Conservation (phyloP, 2,329 filamentous ascomycete species). For the Phaeosphaeriaceae sp. region DNA sequence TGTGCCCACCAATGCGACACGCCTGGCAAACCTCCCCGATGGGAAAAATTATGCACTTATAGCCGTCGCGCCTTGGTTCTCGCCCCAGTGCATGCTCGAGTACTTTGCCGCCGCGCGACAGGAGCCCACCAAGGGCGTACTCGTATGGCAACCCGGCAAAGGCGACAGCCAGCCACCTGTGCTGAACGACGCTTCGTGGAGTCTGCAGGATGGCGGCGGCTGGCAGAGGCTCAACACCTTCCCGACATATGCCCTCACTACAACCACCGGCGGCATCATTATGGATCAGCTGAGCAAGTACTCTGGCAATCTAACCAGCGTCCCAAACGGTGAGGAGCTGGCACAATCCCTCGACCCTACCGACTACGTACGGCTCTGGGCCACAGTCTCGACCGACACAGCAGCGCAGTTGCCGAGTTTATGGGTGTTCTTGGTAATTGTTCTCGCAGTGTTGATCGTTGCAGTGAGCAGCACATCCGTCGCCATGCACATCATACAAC, state of each 20-base stretch:
- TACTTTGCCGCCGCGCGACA: constrained; percentile 73
- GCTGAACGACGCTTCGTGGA: constrained; percentile 71
- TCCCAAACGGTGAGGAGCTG: constrained; percentile 50
- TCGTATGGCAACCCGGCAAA: constrained; percentile 62
- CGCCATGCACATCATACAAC: constrained; percentile 79
- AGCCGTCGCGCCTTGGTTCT: constrained; percentile 87
- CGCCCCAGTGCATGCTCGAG: constrained; percentile 71
- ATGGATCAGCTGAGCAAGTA: constrained; percentile 77
- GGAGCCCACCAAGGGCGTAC: constrained; percentile 61
- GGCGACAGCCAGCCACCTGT: constrained; percentile 68
- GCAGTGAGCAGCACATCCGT: constrained; percentile 73
- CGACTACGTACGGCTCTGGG: constrained; percentile 60
- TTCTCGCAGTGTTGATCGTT: constrained; percentile 73
- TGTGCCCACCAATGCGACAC: constrained; percentile 78
- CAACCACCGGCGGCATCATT: constrained; percentile 69
- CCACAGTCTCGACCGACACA: constrained; percentile 57
- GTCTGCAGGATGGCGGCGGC: constrained; percentile 69
- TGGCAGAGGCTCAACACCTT: constrained; percentile 77
- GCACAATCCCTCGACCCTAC: constrained; percentile 45
- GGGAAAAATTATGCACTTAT: constrained; percentile 74
- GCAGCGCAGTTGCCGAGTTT: constrained; percentile 71
- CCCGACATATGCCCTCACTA: constrained; percentile 83
- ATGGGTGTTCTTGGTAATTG: constrained; percentile 78
- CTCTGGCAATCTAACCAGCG: constrained; percentile 72
- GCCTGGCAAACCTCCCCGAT: constrained; percentile 69